A percentile compares a stretch with the other conserved stretches of the same genome.
phyloP scores from a whole-genome alignment of 2,329 filamentous ascomycete species.

The Venturia aucupariae region DNA sequence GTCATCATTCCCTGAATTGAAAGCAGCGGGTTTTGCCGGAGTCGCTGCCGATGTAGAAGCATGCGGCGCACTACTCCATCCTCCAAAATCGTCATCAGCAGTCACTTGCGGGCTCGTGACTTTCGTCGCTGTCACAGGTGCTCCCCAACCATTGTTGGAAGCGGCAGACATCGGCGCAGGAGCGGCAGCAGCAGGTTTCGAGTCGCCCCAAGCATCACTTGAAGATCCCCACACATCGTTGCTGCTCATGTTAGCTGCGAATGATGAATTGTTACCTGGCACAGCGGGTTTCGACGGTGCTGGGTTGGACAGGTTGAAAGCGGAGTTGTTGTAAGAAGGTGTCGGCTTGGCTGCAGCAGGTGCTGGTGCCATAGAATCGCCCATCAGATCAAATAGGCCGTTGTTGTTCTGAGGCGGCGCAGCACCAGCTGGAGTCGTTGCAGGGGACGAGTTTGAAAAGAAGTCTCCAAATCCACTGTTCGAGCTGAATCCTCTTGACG shows the following conservation, averaged over 20 bases:
- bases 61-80: conserved; percentile 68
- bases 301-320: conserved; percentile 69
- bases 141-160: conserved; percentile 53
- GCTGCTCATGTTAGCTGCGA: conserved; percentile 54
- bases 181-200: conserved; percentile 25
- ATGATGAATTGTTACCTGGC: conserved; percentile 26
- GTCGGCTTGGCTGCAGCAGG: conserved; percentile 22
- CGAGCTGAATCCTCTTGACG: conserved; percentile 44
- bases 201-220: conserved; percentile 48
- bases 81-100: conserved; percentile 91
- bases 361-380: conserved; percentile 33
- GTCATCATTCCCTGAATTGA: conserved; percentile 60
- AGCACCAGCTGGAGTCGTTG: conserved; percentile 26
- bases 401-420: conserved; percentile 45
- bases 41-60: conserved; percentile 29
- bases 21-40: conserved; percentile 40
- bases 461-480: conserved; percentile 53
- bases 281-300: conserved; percentile 24
- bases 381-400: conserved; percentile 72
- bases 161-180: conserved; percentile 36
- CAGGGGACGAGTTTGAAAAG: conserved; percentile 54
- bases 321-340: conserved; percentile 46
- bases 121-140: conserved; percentile 43
- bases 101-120: not conserved
- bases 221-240: conserved; percentile 67